Evolutionary conservation across 2,329 filamentous ascomycete genomes (phyloP), one percentile per base, ranked within the genome.

Genomic region (Cadophora sp.): DNA sequence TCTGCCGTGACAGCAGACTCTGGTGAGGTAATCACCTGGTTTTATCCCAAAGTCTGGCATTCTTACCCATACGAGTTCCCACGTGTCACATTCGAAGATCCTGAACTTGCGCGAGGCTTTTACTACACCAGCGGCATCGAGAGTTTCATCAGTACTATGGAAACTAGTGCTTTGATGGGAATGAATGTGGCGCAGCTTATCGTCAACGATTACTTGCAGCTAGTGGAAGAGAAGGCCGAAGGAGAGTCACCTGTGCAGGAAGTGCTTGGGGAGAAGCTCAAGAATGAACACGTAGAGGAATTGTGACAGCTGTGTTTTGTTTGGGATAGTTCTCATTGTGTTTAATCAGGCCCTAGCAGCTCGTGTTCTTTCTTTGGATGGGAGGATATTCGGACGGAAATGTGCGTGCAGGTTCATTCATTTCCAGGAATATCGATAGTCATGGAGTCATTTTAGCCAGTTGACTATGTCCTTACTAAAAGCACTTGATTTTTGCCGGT

Each of bases 61-160:
- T 90, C 91, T 0, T 99, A 98, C 78, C 96, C 96, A 0, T 89
- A 93, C 71, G 88, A 93, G 73, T 87, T 89, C n/a, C 95, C 95
- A 0, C 87, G 94, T 0, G 89, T 94, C 0, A 94, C 92, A 0
- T 99, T 98, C 78, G 93, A 97, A 73, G 91, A 96, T 69, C 87
- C 91, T 3, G 82, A 90, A 70, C 78, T 97, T 3, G 89, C 87
- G 5, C 79, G 85, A 7, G 87, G 88, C 0, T 75, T 95, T 16
- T 96, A 89, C 79, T 91, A 91, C 77, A 91, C 89, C 0, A 89
- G 87, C 12, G 89, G 88, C 2, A 97, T 98, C 53, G 95, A 98
- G 81, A 91, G 91, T 73, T 97, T 99, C 78, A 97, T 98, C 73
- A 96, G 92, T 11, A 97, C 94, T 0, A 98, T 99, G 96, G 96